phyloP scores from a whole-genome alignment of 106 monocot genomes.

The Narthecium ossifragum region DNA sequence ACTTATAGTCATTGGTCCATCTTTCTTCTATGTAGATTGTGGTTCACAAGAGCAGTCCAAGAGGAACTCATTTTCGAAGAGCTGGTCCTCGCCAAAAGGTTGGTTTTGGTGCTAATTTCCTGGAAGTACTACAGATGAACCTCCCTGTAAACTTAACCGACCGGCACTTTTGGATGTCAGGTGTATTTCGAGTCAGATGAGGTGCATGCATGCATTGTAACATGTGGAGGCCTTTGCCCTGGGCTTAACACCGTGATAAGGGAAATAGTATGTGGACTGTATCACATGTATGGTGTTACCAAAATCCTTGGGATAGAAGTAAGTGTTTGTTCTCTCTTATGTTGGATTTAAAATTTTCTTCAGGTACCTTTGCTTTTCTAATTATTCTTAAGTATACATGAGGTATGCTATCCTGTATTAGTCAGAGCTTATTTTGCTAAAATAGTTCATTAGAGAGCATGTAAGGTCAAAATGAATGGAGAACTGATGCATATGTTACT shows the following conservation, averaged over 20 bases:
- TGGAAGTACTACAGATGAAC: not conserved
- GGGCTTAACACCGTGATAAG: conserved; percentile 69
- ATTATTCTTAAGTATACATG: too few species aligned
- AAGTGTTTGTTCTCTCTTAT: conserved; percentile 14
- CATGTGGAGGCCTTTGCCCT: conserved; percentile 68
- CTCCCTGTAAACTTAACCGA: too few species aligned
- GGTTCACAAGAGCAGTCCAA: conserved; percentile 54
- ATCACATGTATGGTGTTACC: conserved; percentile 61
- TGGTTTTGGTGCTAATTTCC: not conserved
- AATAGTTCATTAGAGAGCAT: too few species aligned
- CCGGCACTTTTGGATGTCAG: conserved; percentile 17
- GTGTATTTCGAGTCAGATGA: conserved; percentile 74
- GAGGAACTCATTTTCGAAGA: conserved; percentile 78
- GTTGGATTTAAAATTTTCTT: too few species aligned
- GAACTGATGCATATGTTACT: too few species aligned
- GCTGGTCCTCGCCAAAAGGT: conserved; percentile 88
- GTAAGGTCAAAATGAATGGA: too few species aligned
- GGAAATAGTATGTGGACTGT: conserved; percentile 60
- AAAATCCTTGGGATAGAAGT: conserved; percentile 63
- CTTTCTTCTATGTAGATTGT: conserved; percentile 49
- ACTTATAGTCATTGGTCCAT: too few species aligned
- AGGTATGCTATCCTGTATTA: too few species aligned
- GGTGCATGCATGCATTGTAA: conserved; percentile 63
- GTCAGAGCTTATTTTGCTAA: too few species aligned
- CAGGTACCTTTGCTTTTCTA: too few species aligned